phyloP scores from a whole-genome alignment of 495 filamentous ascomycete species.

The Melanomma pulvis-pyrius region DNA sequence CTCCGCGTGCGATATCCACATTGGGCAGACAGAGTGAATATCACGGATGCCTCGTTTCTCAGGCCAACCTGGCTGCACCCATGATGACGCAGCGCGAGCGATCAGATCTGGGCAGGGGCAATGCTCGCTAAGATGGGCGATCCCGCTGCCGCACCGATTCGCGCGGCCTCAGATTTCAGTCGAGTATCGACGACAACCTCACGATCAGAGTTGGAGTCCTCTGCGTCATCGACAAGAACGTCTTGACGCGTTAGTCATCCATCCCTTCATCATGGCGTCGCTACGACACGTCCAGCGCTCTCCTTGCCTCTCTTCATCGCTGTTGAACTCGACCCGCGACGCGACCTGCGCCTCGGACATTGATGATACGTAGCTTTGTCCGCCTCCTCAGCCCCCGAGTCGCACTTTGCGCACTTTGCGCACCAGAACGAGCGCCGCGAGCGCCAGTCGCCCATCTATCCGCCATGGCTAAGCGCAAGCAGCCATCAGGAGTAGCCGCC shows the following conservation, averaged over 20 bases:
- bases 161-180: neutral
- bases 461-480: constrained; percentile 38
- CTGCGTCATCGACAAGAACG: neutral
- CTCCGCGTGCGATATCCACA: constrained; percentile 1
- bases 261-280: constrained; percentile 2
- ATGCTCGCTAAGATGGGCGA: constrained; percentile 6
- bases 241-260: neutral
- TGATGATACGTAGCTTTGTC: constrained; percentile 29
- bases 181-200: neutral
- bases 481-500: constrained; percentile 22
- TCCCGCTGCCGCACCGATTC: neutral
- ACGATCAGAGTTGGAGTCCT: neutral
- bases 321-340: neutral
- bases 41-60: neutral
- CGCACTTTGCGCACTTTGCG: constrained; percentile 13
- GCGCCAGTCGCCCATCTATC: constrained; percentile 12
- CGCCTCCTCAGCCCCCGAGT: constrained; percentile 11
- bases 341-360: constrained; percentile 9
- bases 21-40: constrained; percentile 14
- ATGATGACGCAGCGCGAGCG: neutral
- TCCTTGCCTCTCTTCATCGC: neutral
- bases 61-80: neutral
- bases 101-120: constrained; percentile 4
- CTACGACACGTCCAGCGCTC: neutral
- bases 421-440: constrained; percentile 15